Evolutionary conservation across 192 early-diverging fungal genomes (phyloP).

Genomic region (Entomortierella parvispora): DNA sequence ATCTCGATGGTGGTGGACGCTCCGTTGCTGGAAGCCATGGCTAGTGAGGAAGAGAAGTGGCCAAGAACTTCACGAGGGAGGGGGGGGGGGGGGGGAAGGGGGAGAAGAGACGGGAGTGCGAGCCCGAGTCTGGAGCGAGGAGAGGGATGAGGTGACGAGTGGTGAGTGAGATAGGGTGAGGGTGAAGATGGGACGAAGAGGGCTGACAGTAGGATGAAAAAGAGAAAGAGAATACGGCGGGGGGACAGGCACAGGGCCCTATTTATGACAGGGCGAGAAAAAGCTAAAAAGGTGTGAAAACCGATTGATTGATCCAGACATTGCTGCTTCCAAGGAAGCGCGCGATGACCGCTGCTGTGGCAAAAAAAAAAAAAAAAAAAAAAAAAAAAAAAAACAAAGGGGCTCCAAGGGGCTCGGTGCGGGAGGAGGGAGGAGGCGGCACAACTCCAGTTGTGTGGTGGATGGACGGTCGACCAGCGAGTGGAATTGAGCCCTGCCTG

Average conservation of each 20-base stretch:
- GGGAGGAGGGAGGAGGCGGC: too few species aligned
- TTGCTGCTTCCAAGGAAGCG: neutral
- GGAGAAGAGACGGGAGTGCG: neutral
- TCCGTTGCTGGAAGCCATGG: slow-evolving; percentile 24
- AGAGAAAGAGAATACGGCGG: neutral
- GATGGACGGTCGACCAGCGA: neutral
- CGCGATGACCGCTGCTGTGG: neutral
- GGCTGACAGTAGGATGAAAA: neutral
- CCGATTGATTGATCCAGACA: neutral
- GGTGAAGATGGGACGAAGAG: neutral
- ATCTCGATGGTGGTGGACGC: neutral
- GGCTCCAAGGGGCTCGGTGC: too few species aligned
- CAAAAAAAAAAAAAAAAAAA: too few species aligned
- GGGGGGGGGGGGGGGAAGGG: neutral
- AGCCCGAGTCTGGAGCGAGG: neutral
- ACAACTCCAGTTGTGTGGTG: neutral
- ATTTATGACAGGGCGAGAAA: neutral
- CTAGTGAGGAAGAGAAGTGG: neutral
- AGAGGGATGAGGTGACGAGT: slow-evolving; percentile 1
- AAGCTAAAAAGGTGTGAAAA: neutral
- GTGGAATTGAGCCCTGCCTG: too few species aligned
- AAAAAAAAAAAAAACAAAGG: neutral
- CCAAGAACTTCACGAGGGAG: neutral
- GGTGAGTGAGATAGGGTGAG: neutral
- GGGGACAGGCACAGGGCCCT: too few species aligned